Percentiles rank a stretch among this genome's conserved stretches.
Evolutionary conservation across 2,329 filamentous ascomycete species (phyloP).

Genomic region (Beauveria sp.): DNA sequence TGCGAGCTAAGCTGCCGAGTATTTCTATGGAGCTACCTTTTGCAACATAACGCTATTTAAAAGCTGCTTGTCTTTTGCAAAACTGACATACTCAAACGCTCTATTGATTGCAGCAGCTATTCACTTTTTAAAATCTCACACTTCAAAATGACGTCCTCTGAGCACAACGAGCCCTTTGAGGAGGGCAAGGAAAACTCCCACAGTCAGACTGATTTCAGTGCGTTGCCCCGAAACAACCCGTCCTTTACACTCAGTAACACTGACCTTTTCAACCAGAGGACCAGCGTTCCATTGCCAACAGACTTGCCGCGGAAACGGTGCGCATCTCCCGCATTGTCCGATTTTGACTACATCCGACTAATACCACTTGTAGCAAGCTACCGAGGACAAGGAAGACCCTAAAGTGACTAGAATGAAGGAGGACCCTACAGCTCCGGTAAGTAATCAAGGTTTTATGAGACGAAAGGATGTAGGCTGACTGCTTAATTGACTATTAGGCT

Average conservation of each 20-base stretch:
- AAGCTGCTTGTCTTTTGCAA: neutral
- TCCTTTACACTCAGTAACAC: neutral
- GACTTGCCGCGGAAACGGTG: constrained; percentile 52
- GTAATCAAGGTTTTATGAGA: constrained; percentile 10
- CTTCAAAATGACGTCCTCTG: neutral
- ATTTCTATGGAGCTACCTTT: constrained; percentile 3
- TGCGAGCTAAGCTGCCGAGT: neutral
- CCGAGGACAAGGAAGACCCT: constrained; percentile 22
- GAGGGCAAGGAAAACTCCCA: constrained; percentile 63
- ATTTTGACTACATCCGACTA: neutral
- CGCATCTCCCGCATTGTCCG: constrained; percentile 3
- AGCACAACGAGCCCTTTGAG: constrained; percentile 37
- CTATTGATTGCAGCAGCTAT: neutral
- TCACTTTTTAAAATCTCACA: too few species aligned
- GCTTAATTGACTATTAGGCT: constrained; percentile 32
- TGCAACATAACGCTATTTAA: neutral
- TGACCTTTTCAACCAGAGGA: constrained; percentile 41
- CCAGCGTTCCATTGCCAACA: constrained; percentile 58
- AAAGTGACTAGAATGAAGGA: constrained; percentile 33
- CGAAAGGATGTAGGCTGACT: neutral
- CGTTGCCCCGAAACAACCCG: constrained; percentile 16
- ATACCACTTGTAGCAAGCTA: neutral
- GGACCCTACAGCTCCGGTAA: constrained; percentile 47
- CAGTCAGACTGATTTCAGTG: constrained; percentile 60
- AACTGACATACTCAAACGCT: neutral